Evolutionary conservation across 2,329 filamentous ascomycete genomes (phyloP).

Genomic region (Sarocladium oryzae): DNA sequence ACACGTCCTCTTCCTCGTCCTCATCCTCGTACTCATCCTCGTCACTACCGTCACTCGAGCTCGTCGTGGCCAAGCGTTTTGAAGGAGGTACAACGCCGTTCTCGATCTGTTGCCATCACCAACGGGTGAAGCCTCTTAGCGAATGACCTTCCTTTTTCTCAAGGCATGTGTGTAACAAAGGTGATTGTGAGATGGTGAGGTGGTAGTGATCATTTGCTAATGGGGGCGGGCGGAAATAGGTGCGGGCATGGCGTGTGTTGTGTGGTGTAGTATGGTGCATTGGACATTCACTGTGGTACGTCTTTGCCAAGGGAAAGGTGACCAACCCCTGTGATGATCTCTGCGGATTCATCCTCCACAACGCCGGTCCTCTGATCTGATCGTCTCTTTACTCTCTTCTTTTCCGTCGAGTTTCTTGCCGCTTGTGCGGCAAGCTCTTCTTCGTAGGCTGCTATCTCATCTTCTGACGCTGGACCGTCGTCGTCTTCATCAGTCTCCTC

Average conservation of each 20-base stretch:
- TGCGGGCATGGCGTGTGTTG: neutral
- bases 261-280: neutral
- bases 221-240: neutral
- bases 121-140: slow-evolving; percentile 2
- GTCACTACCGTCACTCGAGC: neutral
- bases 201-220: neutral
- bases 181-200: neutral
- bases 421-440: slow-evolving; percentile 2
- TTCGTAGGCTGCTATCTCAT: slow-evolving; percentile 9
- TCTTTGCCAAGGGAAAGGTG: slow-evolving; percentile 42
- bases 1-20: neutral
- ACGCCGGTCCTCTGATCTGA: slow-evolving; percentile 13
- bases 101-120: neutral
- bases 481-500: slow-evolving; percentile 35
- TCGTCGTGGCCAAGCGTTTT: neutral
- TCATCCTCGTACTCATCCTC: neutral
- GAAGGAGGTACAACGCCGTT: neutral
- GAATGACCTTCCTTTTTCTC: neutral
- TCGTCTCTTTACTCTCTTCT: slow-evolving; percentile 16
- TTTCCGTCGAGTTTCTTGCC: slow-evolving; percentile 2
- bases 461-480: slow-evolving; percentile 13
- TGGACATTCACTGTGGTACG: slow-evolving; percentile 18
- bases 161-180: neutral
- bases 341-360: slow-evolving; percentile 44
- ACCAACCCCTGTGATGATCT: slow-evolving; percentile 54